Conservation (phyloP, 441 rosid genomes). For the Pelargonium myrrhifolium region DNA sequence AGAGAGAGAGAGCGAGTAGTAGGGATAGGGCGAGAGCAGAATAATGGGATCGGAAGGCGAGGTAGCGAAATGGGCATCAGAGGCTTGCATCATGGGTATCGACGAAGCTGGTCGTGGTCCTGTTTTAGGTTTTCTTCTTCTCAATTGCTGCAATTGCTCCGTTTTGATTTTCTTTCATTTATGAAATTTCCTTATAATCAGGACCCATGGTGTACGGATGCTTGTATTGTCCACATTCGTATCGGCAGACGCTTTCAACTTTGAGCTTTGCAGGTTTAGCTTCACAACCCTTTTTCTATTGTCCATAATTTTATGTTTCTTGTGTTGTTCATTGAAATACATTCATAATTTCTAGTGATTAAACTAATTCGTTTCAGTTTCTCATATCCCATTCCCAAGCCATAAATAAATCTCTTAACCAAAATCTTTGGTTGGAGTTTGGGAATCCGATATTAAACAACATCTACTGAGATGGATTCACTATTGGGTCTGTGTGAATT, state of each 20-base stretch:
- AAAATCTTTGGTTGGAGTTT: not conserved
- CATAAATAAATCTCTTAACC: not conserved
- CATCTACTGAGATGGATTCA: too few relatives aligned
- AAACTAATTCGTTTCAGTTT: not conserved
- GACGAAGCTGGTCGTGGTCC: slow-evolving; percentile 97
- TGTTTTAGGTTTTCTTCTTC: slow-evolving; percentile 41
- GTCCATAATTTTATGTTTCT: not conserved
- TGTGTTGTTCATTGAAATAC: not conserved
- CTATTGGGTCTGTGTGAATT: too few relatives aligned
- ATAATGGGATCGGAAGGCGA: slow-evolving; percentile 47
- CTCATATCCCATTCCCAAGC: not conserved
- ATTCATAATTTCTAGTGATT: not conserved
- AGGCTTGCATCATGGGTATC: slow-evolving; percentile 83
- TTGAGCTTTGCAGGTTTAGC: slow-evolving; percentile 64
- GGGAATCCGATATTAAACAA: not conserved
- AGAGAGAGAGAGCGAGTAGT: not conserved
- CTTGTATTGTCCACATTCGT: slow-evolving; percentile 72
- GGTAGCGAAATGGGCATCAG: slow-evolving; percentile 55
- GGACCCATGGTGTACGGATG: slow-evolving; percentile 97
- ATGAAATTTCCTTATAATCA: slow-evolving; percentile 13
- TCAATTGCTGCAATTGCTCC: not conserved
- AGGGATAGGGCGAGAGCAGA: not conserved
- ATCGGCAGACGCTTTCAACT: slow-evolving; percentile 63
- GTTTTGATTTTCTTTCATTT: not conserved
- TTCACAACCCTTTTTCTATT: not conserved